Evolutionary conservation across 2,329 filamentous ascomycete species (phyloP), one percentile per base, ranked within the genome.

Genomic region (Aspergillus jensenii): DNA sequence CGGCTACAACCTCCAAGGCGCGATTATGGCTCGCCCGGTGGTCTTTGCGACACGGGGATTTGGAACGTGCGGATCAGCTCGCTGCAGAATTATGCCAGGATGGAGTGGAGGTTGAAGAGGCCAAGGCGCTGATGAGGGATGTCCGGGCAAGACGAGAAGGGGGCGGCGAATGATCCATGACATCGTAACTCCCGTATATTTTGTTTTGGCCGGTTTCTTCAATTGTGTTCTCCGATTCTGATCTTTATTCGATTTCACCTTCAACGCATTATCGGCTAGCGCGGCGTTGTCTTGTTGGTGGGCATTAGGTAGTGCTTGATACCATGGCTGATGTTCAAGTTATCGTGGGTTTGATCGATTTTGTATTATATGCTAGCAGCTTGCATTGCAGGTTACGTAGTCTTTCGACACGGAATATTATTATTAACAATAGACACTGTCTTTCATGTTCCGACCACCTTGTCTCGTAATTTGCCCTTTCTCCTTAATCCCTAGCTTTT

Each of bases 101-200:
- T 74, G 95, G 95, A 0, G 88, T 96, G 25, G 95, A 98, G 75
- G 91, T 98, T 2, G 95, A 99, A 72, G 95, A 99, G 75, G 95
- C 95, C 27, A 98, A 98, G 77, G 91, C 92, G 3, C 79, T 98
- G 65, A 90, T 96, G 61, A 84, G 91, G 60, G 93, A 98, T 74
- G 88, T 96, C 12, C 84, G 93, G 65, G 89, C 89, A 4, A 84
- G 90, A 64, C 83, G 92, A 74, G 89, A 91, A 31, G 72, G 62
- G 3, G 63, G 59, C 45, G 63, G 59, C 45, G 62, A 52, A 27
- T 67, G 58, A 56, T n/a, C 46, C 31, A 48, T 31, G 17, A 12
- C 12, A 14, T 21, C 19, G n/a, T 43, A 12, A 40, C 41, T 14
- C 55, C 41, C 25, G n/a, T 33, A 14, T 37, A 3, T 41, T 35